phyloP scores from a whole-genome alignment of 768 basidiomycete genomes.

The Panus rudis region DNA sequence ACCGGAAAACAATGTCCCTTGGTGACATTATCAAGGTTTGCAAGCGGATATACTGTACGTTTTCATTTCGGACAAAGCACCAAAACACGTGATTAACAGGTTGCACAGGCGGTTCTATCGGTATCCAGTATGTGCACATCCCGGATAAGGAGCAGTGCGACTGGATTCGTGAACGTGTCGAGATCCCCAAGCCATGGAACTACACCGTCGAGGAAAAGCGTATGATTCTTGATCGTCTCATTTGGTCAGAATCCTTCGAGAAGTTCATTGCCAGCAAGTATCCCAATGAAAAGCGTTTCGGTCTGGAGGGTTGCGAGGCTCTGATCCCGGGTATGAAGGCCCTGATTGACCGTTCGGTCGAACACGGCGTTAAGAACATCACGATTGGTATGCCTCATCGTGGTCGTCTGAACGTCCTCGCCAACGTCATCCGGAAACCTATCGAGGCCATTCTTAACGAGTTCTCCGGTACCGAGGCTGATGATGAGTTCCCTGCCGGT shows the following conservation, averaged over 20 bases:
- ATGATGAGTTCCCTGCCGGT: conserved; percentile 78
- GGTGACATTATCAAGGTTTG: conserved; percentile 87
- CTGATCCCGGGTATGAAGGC: conserved; percentile 99
- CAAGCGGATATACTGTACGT: conserved; percentile 90
- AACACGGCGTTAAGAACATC: conserved; percentile 90
- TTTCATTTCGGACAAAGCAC: not conserved
- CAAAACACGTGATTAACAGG: conserved; percentile 6
- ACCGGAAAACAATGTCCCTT: conserved; percentile 80
- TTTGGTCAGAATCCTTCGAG: conserved; percentile 99
- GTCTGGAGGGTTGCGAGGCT: conserved; percentile 95
- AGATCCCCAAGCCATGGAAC: conserved; percentile 94
- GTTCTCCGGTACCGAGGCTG: conserved; percentile 68
- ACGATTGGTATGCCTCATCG: conserved; percentile 99
- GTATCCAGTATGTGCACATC: conserved; percentile 92
- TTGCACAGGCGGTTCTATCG: conserved; percentile 69
- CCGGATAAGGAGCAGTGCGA: conserved; percentile 98
- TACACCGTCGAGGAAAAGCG: conserved; percentile 98
- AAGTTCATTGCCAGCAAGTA: conserved; percentile 98
- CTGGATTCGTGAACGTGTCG: conserved; percentile 96
- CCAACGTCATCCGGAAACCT: conserved; percentile 97
- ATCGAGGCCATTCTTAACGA: conserved; percentile 97
- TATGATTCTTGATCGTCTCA: conserved; percentile 97
- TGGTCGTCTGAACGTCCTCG: conserved; percentile 95
- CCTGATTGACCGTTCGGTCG: conserved; percentile 96
- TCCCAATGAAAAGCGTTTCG: conserved; percentile 99